Evolutionary conservation across 257 asterid genomes (phyloP), one percentile per base, ranked within the genome.

Genomic region (Lycium ferocissimum): DNA sequence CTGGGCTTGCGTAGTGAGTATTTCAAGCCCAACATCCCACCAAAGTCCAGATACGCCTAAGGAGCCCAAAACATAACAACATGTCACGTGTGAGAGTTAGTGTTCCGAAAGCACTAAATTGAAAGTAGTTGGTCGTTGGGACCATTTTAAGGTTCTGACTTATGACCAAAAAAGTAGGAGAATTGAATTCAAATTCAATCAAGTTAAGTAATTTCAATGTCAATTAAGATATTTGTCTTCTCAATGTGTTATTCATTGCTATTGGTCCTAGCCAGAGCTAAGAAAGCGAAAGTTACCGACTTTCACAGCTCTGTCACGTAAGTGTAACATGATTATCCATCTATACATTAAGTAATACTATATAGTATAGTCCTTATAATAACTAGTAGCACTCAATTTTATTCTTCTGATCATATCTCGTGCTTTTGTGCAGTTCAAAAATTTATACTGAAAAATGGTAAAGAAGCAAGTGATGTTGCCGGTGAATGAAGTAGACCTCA

Each of bases 401-500:
- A 1, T 75, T 49, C 8, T 3, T 20, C 47, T 73, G 59, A 73
- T n/a, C 3, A 26, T 43, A 40, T n/a, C 10, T 73, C 7, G 0
- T 73, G 61, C 49, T 75, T 72, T 75, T 49, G 62, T 14, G n/a
- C 22, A 75, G 81, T 73, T 12, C 45, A 49, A 63, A 59, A n/a
- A 73, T 18, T 73, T 47, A 1, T 38, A 53, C 57, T 47, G 9
- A 45, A 33, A 76, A 7, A 81, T 81, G 84, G 84, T 17, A 61
- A 62, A 81, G 40, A 81, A 81, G 33, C 84, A 49, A 81, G 43
- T 38, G 9, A 62, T 81, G 76, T 22, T 81, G 47, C 84, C 84
- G 47, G 84, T 45, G 20, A 40, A 45, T 43, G 84, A 81, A 62
- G 73, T 81, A 40, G 84, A 81, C 84, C 73, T 81, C 20, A 49